Conservation (phyloP, 1,139 yeast species). For the Geotrichum histeridarum region DNA sequence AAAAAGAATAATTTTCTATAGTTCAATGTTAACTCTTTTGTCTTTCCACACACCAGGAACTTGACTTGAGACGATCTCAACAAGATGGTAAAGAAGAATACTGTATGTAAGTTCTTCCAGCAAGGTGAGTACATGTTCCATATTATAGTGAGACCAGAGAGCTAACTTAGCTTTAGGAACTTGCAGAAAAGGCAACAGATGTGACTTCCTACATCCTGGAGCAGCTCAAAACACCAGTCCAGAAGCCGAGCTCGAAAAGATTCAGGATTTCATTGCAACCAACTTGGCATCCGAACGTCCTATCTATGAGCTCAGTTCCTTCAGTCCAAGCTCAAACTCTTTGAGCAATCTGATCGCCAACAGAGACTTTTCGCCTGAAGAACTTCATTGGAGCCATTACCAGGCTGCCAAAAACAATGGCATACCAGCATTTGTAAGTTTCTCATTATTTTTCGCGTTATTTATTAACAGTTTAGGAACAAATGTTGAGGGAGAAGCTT, state of each 20-base stretch:
- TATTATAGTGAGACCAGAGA: no score
- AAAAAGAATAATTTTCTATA: no score
- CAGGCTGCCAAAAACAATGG: constrained; percentile 42
- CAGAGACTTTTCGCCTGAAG: constrained; percentile 56
- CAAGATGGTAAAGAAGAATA: constrained; percentile 13
- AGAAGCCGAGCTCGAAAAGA: constrained; percentile 16
- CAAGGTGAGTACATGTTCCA: constrained; percentile 2
- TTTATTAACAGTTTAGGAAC: constrained; percentile 18
- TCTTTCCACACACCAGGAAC: background rate
- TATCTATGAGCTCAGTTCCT: constrained; percentile 10
- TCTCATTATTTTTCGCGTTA: background rate
- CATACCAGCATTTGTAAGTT: constrained; percentile 28
- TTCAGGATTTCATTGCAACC: constrained; percentile 1
- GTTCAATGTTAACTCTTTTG: no score
- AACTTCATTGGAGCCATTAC: constrained; percentile 46
- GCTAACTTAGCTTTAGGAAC: constrained; percentile 17
- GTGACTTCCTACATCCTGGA: constrained; percentile 25
- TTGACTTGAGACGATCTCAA: background rate
- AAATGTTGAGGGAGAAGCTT: constrained; percentile 39
- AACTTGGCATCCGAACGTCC: constrained; percentile 8
- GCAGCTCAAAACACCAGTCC: constrained; percentile 6
- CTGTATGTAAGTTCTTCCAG: constrained; percentile 14
- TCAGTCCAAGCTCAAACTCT: constrained; percentile 9
- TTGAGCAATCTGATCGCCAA: constrained; percentile 44
- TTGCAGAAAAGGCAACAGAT: constrained; percentile 26